phyloP scores from a whole-genome alignment of 164 flowering plant species.

The Aristolochia contorta region DNA sequence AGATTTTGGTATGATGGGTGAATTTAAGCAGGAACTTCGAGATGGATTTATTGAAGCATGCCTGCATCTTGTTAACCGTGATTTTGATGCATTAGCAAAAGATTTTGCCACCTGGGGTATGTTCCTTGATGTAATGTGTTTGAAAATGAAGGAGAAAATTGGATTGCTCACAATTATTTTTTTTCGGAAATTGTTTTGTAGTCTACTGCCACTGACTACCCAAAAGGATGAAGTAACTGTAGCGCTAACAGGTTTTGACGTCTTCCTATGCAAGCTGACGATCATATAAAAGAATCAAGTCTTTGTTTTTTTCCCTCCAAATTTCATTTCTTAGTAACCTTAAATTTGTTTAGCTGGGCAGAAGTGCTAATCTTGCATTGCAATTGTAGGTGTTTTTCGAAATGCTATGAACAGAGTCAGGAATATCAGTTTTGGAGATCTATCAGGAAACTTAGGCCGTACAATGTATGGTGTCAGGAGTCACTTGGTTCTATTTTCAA shows the following conservation, averaged over 20 bases:
- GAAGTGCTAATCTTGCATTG: not conserved
- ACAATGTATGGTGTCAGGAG: slow-evolving; percentile 58
- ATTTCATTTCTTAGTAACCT: not conserved
- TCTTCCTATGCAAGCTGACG: not conserved
- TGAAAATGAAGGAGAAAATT: slow-evolving; percentile 4
- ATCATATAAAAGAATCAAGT: not conserved
- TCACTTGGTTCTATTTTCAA: slow-evolving; percentile 2
- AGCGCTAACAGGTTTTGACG: slow-evolving; percentile 74
- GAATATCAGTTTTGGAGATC: slow-evolving; percentile 93
- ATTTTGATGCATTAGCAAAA: slow-evolving; percentile 75
- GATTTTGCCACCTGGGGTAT: slow-evolving; percentile 99
- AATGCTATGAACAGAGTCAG: slow-evolving; percentile 76
- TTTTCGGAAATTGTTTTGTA: slow-evolving; percentile 14
- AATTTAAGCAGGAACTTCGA: slow-evolving; percentile 77
- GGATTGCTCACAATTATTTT: slow-evolving; percentile 3
- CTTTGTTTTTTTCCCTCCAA: slow-evolving; percentile 1
- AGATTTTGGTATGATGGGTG: slow-evolving; percentile 99
- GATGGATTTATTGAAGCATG: slow-evolving; percentile 97
- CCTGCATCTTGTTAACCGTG: slow-evolving; percentile 95
- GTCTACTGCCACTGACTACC: slow-evolving; percentile 92
- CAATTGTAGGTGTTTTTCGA: slow-evolving; percentile 61
- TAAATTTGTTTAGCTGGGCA: not conserved
- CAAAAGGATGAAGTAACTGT: slow-evolving; percentile 75
- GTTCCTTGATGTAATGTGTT: not conserved
- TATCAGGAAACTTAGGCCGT: slow-evolving; percentile 73